Evolutionary conservation across 495 filamentous ascomycete species (phyloP), one percentile per base, ranked within the genome.

Genomic region (Zalerion maritima): DNA sequence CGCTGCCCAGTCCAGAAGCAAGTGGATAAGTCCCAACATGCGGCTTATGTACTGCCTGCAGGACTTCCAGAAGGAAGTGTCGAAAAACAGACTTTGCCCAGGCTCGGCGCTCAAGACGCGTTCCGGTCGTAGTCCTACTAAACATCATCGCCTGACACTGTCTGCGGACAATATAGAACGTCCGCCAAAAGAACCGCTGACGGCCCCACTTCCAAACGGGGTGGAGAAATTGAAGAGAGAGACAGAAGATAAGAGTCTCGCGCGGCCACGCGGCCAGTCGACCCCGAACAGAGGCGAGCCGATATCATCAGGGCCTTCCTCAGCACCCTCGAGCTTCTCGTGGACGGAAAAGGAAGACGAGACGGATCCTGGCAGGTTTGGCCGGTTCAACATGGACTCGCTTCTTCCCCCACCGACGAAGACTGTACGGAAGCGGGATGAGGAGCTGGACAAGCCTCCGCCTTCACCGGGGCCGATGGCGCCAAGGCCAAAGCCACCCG

Each of bases 21-120:
- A 69, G 39, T 97, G 89, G 89, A 92, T 97, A 31, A 86, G 85
- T 9, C 89, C 89, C 1, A 97, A 97, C 47, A 97, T 97, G 89
- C 84, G 81, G 38, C 60, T 97, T 21, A 94, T 97, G 52, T 96
- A 94, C 57, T 87, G 89, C 50, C 62, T 97, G 28, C 87, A 91
- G 21, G 89, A 97, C 46, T 97, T 93, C 54, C 70, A 81, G 36
- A 73, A 73, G 39, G 69, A 74, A 37, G 55, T 84, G 6, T 41
- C 64, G 3, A 68, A 64, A 40, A 63, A 58, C 45, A 62, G 46
- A 35, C 45, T 57, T 10, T 32, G 38, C 0, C 43, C 47, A n/a
- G 54, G 46, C 21, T 47, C 51, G 5, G 47, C 48, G 39, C 58
- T 55, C 34, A 66, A 64, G 34, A 55, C 53, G 20, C 50, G 60